Evolutionary conservation across 495 filamentous ascomycete species (phyloP), one percentile per base, ranked within the genome.

Genomic region (Coniosporium apollinis): DNA sequence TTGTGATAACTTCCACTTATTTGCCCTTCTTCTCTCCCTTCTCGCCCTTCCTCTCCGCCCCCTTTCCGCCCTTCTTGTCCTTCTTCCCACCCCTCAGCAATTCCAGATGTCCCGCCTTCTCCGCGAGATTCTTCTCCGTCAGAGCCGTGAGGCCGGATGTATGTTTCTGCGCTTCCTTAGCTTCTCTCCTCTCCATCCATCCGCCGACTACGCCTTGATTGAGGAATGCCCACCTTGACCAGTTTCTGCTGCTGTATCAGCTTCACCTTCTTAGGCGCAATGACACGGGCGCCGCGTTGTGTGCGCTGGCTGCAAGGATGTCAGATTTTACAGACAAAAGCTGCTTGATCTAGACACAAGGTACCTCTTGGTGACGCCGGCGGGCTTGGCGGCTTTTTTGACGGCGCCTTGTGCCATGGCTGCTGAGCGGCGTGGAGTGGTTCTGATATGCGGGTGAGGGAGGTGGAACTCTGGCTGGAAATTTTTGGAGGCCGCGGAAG

Each of bases 91-190:
- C 74, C 39, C 62, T 58, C 40, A 83, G 49, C 53, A 83, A 25
- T 52, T 84, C 79, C 43, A 82, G 45, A 66, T 85, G 79, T 4
- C 79, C 79, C 26, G 76, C 79, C 49, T 70, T 74, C 30, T 68
- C 57, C 4, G 72, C 79, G 16, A 85, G 60, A 45, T 53, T 66
- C 38, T 70, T 62, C 48, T 84, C 79, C 39, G 77, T 82, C 55
- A 67, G 66, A 0, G 61, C 60, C 3, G 64, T 65, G 15, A 84
- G 58, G 0, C 76, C 76, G 0, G 73, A 63, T 0, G 72, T 62
- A 33, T 74, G 60, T 69, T 79, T 81, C 76, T 77, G 42, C 25
- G 19, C 15, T 19, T 16, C 17, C 8, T 13, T 13, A 8, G 39
- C n/a, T n/a, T n/a, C n/a, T n/a, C n/a, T n/a, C n/a, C n/a, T n/a